A percentile compares a stretch with the other conserved stretches of the same genome.
These are phyloP conservation scores for Myriosclerotinia scirpicola DNA, from an alignment of 2,329 filamentous ascomycete species.

Conservation along the genomic window DNA sequence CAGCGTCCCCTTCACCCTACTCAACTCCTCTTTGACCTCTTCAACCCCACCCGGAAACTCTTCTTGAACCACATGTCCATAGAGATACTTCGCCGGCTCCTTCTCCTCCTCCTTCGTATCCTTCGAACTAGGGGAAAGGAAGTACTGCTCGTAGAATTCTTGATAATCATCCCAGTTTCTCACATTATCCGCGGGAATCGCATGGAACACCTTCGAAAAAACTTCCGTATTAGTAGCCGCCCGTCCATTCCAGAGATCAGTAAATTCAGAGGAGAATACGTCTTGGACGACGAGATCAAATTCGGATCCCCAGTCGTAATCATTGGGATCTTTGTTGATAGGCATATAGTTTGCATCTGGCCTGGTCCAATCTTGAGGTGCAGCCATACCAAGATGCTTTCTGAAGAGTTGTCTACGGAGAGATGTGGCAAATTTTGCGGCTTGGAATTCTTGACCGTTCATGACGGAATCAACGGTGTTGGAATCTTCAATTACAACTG, in stretches of 20 bases:
- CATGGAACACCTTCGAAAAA: conserved; percentile 80
- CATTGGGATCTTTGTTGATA: conserved; percentile 67
- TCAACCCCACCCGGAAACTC: conserved; percentile 71
- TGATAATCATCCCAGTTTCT: conserved; percentile 73
- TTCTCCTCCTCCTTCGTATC: conserved; percentile 42
- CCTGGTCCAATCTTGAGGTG: conserved; percentile 66
- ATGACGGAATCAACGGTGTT: conserved; percentile 69
- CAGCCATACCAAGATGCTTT: conserved; percentile 84
- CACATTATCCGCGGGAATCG: conserved; percentile 67
- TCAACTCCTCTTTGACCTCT: conserved; percentile 71
- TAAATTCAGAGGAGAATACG: conserved; percentile 68
- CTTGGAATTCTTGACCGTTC: conserved; percentile 70
- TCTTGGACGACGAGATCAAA: conserved; percentile 71
- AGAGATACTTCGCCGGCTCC: conserved; percentile 64
- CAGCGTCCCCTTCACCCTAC: conserved; percentile 65
- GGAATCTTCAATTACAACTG: conserved; percentile 82
- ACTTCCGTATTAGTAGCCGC: conserved; percentile 77
- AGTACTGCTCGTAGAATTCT: conserved; percentile 66
- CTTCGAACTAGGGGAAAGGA: conserved; percentile 55
- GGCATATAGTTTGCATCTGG: conserved; percentile 76
- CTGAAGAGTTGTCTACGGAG: conserved; percentile 85
- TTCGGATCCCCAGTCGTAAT: conserved; percentile 69
- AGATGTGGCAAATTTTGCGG: conserved; percentile 73
- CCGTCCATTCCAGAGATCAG: conserved; percentile 68
- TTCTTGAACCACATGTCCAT: conserved; percentile 83